Percentiles rank a stretch among this genome's conserved stretches.
Conservation (phyloP, 306 rosid species). For the Aeschynomene evenia region DNA sequence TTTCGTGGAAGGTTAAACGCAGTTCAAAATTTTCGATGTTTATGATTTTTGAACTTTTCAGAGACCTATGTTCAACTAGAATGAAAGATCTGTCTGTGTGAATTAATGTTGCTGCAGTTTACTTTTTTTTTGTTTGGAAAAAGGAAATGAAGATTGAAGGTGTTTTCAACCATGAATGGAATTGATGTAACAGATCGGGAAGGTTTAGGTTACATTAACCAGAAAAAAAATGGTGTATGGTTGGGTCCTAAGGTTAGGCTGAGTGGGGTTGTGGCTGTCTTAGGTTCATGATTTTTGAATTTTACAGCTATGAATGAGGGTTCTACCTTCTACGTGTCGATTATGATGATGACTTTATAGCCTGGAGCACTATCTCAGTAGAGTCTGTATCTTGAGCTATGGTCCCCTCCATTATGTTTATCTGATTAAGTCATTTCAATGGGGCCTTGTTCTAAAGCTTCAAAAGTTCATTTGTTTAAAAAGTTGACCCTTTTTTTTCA, state of each 20-base stretch:
- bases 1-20: conserved; percentile 1
- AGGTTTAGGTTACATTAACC: conserved; percentile 3
- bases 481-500: conserved; percentile 22
- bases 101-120: conserved; percentile 2
- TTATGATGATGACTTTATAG: conserved; percentile 38
- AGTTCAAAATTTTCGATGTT: conserved; percentile 9
- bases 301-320: conserved; percentile 34
- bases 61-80: conserved; percentile 7
- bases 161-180: conserved; percentile 21
- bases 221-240: conserved; percentile 1
- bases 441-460: conserved; percentile 64
- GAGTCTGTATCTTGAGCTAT: conserved; percentile 42
- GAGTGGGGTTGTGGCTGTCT: conserved; percentile 25
- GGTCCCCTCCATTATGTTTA: conserved; percentile 74
- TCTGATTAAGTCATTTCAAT: conserved; percentile 47
- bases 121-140: no score
- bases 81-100: conserved; percentile 12
- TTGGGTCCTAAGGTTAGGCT: conserved; percentile 29
- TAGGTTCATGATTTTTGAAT: conserved; percentile 34
- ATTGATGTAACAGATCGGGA: conserved; percentile 28
- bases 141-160: conserved; percentile 11
- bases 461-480: conserved; percentile 40
- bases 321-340: conserved; percentile 46
- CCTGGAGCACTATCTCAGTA: conserved; percentile 40
- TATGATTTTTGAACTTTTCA: background rate